Evolutionary conservation across 2,329 filamentous ascomycete species (phyloP).

Genomic region (Endothia cerciana): DNA sequence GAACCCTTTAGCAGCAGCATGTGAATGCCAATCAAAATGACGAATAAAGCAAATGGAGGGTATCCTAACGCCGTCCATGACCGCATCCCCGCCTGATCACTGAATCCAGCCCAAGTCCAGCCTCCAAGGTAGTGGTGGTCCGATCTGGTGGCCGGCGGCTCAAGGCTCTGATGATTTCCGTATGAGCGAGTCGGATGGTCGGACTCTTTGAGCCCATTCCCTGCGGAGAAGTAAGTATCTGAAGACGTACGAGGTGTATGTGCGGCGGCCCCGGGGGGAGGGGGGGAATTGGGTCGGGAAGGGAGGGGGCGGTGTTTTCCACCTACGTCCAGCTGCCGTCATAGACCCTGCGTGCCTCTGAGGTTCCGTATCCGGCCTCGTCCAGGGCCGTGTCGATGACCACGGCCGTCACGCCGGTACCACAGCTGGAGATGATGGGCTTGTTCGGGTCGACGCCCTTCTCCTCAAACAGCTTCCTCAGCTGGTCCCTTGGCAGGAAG

Average conservation of each 20-base stretch:
- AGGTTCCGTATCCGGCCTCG: constrained; percentile 73
- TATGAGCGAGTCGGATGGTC: constrained; percentile 65
- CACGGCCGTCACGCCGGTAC: constrained; percentile 91
- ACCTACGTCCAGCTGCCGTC: constrained; percentile 98
- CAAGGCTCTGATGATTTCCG: constrained; percentile 39
- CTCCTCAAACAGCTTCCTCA: constrained; percentile 76
- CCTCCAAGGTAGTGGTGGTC: constrained; percentile 7
- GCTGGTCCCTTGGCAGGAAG: constrained; percentile 71
- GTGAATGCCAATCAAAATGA: constrained; percentile 10
- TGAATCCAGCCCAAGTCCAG: constrained; percentile 9
- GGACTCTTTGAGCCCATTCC: constrained; percentile 70
- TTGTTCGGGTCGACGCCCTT: constrained; percentile 79
- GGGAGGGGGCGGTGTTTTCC: not conserved
- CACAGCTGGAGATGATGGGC: constrained; percentile 86
- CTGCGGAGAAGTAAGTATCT: constrained; percentile 39
- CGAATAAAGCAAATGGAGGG: constrained; percentile 24
- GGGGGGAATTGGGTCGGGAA: not conserved
- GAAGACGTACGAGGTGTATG: not conserved
- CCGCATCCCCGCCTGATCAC: constrained; percentile 9
- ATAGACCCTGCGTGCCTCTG: constrained; percentile 75
- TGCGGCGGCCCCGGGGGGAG: constrained; percentile 22
- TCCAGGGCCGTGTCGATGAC: constrained; percentile 86
- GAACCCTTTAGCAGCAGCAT: not conserved
- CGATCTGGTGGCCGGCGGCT: constrained; percentile 2
- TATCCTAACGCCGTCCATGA: constrained; percentile 28